A percentile compares a stretch with the other conserved stretches of the same genome.
phyloP scores from a whole-genome alignment of 2,329 filamentous ascomycete species.

The Fusarium circinatum region DNA sequence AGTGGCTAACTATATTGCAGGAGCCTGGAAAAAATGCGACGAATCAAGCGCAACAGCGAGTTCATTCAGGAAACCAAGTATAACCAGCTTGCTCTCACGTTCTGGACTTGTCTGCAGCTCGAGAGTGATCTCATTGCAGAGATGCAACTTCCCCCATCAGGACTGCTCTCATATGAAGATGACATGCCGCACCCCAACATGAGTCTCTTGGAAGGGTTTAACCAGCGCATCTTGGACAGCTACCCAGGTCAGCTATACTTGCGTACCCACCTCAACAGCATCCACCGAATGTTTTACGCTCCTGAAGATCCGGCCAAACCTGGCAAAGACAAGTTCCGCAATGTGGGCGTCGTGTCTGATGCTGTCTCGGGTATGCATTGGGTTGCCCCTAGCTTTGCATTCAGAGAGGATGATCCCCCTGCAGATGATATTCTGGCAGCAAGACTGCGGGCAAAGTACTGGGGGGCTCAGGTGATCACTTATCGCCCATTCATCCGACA shows the following conservation, averaged over 20 bases:
- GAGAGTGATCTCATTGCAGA: constrained; percentile 96
- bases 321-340: constrained; percentile 53
- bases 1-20: constrained; percentile 43
- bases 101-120: constrained; percentile 93
- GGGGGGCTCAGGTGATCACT: constrained; percentile 89
- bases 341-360: constrained; percentile 59
- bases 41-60: constrained; percentile 50
- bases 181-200: constrained; percentile 74
- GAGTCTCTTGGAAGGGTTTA: constrained; percentile 55
- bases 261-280: constrained; percentile 70
- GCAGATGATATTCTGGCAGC: constrained; percentile 82
- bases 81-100: constrained; percentile 78
- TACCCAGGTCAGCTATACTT: constrained; percentile 70
- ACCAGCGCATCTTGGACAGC: constrained; percentile 56
- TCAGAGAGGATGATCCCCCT: constrained; percentile 74
- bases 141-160: constrained; percentile 71
- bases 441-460: constrained; percentile 91
- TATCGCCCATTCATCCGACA: constrained; percentile 78
- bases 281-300: constrained; percentile 67
- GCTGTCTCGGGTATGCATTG: constrained; percentile 54
- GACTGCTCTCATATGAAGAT: constrained; percentile 69
- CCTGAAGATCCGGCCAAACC: constrained; percentile 50
- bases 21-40: constrained; percentile 60
- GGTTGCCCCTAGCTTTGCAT: constrained; percentile 64
- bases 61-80: constrained; percentile 55